Evolutionary conservation across 1,284 basidiomycete species (phyloP).

Genomic region (Boletus smithii): DNA sequence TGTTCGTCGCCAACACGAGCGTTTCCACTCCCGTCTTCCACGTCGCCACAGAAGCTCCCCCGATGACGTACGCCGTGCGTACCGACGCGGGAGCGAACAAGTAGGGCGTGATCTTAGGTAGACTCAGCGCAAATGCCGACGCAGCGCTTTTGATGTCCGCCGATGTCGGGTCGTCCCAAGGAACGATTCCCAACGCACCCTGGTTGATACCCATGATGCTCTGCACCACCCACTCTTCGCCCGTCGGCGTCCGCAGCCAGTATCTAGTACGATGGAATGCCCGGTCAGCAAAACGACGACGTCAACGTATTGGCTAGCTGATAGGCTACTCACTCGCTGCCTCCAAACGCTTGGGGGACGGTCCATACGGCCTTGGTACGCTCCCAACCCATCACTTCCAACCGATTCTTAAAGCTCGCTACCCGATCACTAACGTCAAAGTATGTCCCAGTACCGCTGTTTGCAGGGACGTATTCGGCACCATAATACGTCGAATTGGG

Average conservation of each 20-base stretch:
- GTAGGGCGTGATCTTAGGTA: constrained; percentile 40
- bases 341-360: constrained; percentile 74
- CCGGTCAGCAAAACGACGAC: not conserved
- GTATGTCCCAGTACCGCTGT: constrained; percentile 31
- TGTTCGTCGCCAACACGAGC: constrained; percentile 43
- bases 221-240: constrained; percentile 64
- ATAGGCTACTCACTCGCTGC: constrained; percentile 41
- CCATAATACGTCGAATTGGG: constrained; percentile 24
- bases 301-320: not conserved
- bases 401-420: constrained; percentile 57
- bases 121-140: constrained; percentile 48
- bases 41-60: constrained; percentile 39
- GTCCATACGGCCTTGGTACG: constrained; percentile 58
- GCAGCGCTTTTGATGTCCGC: constrained; percentile 56
- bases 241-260: constrained; percentile 64
- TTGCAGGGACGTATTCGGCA: constrained; percentile 18
- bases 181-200: constrained; percentile 61
- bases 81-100: constrained; percentile 35
- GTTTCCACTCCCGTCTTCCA: constrained; percentile 36
- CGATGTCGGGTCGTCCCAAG: constrained; percentile 67
- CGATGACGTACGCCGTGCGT: constrained; percentile 28
- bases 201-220: constrained; percentile 67
- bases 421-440: constrained; percentile 63
- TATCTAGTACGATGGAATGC: constrained; percentile 42
- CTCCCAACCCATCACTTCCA: constrained; percentile 62